Percentiles rank a stretch among this genome's conserved stretches.
Conservation (phyloP, 2,329 filamentous ascomycete species). For the Aspergillus arachidicola region DNA sequence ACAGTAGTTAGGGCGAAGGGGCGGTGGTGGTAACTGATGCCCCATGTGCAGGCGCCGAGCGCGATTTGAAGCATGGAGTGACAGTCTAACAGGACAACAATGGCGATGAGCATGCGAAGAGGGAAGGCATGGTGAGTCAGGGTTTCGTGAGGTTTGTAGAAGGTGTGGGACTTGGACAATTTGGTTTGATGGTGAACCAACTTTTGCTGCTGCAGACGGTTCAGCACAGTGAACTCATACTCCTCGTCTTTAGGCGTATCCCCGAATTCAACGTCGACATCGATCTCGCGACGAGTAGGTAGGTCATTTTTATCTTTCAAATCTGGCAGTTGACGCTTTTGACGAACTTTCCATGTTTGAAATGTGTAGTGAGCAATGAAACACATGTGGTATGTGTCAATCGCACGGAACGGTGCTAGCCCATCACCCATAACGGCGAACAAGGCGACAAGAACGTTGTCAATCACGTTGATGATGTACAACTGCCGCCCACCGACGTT, state of each 20-base stretch:
- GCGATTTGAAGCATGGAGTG: slow-evolving; percentile 81
- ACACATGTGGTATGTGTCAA: slow-evolving; percentile 87
- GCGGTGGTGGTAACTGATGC: slow-evolving; percentile 70
- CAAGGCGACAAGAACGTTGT: slow-evolving; percentile 70
- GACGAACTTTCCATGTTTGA: slow-evolving; percentile 66
- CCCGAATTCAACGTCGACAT: slow-evolving; percentile 49
- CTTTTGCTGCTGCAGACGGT: slow-evolving; percentile 65
- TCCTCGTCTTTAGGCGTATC: slow-evolving; percentile 49
- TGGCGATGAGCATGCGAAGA: slow-evolving; percentile 70
- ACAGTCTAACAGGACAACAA: slow-evolving; percentile 77
- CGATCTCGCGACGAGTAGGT: slow-evolving; percentile 50
- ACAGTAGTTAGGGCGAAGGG: slow-evolving; percentile 75
- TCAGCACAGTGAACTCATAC: slow-evolving; percentile 65
- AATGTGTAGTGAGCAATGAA: slow-evolving; percentile 75
- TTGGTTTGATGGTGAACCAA: slow-evolving; percentile 78
- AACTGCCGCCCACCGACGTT: slow-evolving; percentile 73
- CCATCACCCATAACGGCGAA: slow-evolving; percentile 73
- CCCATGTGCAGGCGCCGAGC: slow-evolving; percentile 77
- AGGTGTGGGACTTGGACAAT: slow-evolving; percentile 80
- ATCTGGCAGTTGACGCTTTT: slow-evolving; percentile 63
- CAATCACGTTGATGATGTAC: slow-evolving; percentile 70
- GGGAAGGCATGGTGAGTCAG: slow-evolving; percentile 80
- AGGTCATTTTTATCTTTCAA: slow-evolving; percentile 71
- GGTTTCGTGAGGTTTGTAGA: slow-evolving; percentile 88
- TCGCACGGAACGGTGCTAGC: slow-evolving; percentile 71